Conservation (phyloP, 2,329 filamentous ascomycete genomes). For the Exophiala sp. region DNA sequence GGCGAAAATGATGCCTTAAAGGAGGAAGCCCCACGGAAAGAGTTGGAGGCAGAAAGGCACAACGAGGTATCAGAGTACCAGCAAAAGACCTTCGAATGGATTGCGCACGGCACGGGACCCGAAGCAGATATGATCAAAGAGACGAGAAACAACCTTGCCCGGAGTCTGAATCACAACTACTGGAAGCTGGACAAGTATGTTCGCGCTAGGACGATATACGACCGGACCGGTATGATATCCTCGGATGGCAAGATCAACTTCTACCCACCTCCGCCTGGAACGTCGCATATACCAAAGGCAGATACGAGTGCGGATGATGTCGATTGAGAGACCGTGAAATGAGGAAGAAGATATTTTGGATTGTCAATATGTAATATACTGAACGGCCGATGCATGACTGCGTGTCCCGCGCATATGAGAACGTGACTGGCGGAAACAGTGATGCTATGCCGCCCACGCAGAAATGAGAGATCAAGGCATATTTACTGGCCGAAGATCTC, state of each 20-base stretch:
- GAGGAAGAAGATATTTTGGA: background rate
- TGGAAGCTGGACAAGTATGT: conserved; percentile 88
- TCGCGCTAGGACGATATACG: conserved; percentile 77
- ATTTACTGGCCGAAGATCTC: too few species aligned
- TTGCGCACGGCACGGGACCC: conserved; percentile 50
- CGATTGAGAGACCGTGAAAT: conserved; percentile 13
- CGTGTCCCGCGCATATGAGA: too few species aligned
- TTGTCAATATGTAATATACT: background rate
- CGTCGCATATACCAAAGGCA: conserved; percentile 6
- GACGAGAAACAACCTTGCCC: conserved; percentile 61
- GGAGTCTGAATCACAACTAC: conserved; percentile 68
- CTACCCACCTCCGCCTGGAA: conserved; percentile 50
- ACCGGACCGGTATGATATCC: conserved; percentile 70
- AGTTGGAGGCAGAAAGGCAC: conserved; percentile 61
- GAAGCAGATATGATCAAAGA: conserved; percentile 50
- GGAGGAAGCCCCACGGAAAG: conserved; percentile 62
- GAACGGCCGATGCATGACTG: too few species aligned
- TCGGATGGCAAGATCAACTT: conserved; percentile 67
- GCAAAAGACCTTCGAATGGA: conserved; percentile 70
- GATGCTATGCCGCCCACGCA: too few species aligned
- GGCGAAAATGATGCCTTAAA: conserved; percentile 77
- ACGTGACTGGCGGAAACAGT: too few species aligned
- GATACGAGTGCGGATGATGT: conserved; percentile 25
- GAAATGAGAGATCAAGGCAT: too few species aligned
- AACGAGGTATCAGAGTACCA: conserved; percentile 71